phyloP scores from a whole-genome alignment of 768 basidiomycete species.

The Erythrobasidium yunnanense region DNA sequence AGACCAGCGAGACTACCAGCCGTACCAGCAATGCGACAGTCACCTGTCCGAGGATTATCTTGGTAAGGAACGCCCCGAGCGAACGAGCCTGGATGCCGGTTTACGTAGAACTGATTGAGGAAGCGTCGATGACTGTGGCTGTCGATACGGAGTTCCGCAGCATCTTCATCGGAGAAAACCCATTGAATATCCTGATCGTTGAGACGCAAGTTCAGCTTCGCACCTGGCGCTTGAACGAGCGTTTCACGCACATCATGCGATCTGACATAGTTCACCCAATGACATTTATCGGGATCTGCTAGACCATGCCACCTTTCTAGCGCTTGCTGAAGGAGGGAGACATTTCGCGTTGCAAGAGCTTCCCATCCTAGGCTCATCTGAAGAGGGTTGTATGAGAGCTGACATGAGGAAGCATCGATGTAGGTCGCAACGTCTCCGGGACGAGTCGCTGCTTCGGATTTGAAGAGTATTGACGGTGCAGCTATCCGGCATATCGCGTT shows the following conservation, averaged over 20 bases:
- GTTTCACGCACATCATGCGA: neutral
- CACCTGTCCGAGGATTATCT: neutral
- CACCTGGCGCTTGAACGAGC: neutral
- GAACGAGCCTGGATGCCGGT: conserved; percentile 6
- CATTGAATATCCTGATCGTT: neutral
- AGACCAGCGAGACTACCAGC: conserved; percentile 18
- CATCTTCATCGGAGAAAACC: conserved; percentile 9
- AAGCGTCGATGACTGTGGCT: conserved; percentile 3
- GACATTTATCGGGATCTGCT: neutral
- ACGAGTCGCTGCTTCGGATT: neutral
- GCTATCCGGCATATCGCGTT: conserved; percentile 16
- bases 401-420: neutral
- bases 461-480: conserved; percentile 2
- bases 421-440: neutral
- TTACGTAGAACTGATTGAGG: conserved; percentile 13
- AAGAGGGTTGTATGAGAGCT: neutral
- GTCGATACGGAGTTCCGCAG: neutral
- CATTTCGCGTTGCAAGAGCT: conserved; percentile 19
- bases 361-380: conserved; percentile 9
- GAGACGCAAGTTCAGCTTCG: neutral
- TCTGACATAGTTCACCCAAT: conserved; percentile 17
- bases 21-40: neutral
- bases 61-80: conserved; percentile 3
- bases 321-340: conserved; percentile 3
- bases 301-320: neutral